phyloP scores from a whole-genome alignment of 768 basidiomycete genomes.

The Psilocybe sp. region DNA sequence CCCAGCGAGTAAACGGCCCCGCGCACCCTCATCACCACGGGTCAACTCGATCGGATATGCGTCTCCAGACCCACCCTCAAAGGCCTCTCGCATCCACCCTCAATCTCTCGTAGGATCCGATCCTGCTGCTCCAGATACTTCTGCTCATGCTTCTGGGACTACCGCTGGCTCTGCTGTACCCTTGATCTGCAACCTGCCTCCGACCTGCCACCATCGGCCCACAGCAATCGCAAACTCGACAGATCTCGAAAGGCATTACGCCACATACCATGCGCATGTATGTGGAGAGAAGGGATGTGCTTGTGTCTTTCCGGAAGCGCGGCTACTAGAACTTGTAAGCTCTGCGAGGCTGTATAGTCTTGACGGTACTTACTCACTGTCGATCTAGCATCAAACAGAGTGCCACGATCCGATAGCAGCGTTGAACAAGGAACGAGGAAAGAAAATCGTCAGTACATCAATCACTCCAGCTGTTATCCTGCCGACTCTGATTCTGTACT shows the following conservation, averaged over 20 bases:
- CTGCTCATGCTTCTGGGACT: not conserved
- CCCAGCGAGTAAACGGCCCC: conserved; percentile 29
- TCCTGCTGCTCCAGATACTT: not conserved
- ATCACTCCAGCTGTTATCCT: conserved; percentile 2
- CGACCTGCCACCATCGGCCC: conserved; percentile 71
- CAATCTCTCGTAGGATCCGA: conserved; percentile 4
- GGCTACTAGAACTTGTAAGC: conserved; percentile 77
- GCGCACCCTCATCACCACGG: conserved; percentile 34
- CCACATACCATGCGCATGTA: conserved; percentile 80
- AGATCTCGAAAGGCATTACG: conserved; percentile 82
- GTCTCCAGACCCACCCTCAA: conserved; percentile 18
- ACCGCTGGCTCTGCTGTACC: conserved; percentile 27
- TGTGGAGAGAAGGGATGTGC: conserved; percentile 69
- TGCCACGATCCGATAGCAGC: conserved; percentile 86
- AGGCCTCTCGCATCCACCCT: conserved; percentile 26
- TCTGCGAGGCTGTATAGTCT: conserved; percentile 1
- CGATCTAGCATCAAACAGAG: conserved; percentile 72
- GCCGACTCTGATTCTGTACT: conserved; percentile 1
- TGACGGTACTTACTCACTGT: not conserved
- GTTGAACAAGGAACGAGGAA: conserved; percentile 72
- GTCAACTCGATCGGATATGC: conserved; percentile 23
- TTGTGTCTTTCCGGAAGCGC: conserved; percentile 82
- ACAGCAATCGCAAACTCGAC: conserved; percentile 62
- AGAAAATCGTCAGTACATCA: conserved; percentile 68
- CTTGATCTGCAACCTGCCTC: conserved; percentile 73